These are phyloP conservation scores for Dothideomycetes sp. DNA, from an alignment of 2,329 filamentous ascomycete genomes.

Conservation along the genomic window DNA sequence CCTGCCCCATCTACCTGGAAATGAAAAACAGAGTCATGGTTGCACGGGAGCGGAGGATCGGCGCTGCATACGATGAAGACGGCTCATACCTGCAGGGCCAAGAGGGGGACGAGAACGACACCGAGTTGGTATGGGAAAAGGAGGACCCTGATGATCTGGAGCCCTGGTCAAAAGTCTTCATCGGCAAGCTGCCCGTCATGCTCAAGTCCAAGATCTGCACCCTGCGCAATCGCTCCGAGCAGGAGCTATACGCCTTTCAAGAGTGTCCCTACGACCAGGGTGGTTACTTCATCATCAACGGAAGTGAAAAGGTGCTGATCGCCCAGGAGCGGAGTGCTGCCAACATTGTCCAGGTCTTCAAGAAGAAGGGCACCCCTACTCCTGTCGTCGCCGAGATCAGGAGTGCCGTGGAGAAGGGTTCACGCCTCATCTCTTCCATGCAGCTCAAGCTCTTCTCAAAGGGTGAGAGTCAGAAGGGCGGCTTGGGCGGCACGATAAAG, in stretches of 20 bases:
- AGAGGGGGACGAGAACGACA: constrained; percentile 34
- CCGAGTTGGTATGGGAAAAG: constrained; percentile 34
- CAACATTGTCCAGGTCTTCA: constrained; percentile 98
- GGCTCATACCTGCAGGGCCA: constrained; percentile 38
- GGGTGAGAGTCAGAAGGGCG: constrained; percentile 66
- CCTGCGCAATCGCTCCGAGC: constrained; percentile 69
- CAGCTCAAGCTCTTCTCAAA: constrained; percentile 84
- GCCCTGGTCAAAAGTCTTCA: constrained; percentile 67
- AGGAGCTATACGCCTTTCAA: constrained; percentile 80
- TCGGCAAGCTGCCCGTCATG: constrained; percentile 96
- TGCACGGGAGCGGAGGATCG: constrained; percentile 64
- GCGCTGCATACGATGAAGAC: constrained; percentile 54
- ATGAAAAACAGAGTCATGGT: constrained; percentile 78
- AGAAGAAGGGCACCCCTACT: constrained; percentile 90
- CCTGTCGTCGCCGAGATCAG: constrained; percentile 93
- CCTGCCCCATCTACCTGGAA: constrained; percentile 79
- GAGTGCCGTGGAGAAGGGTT: constrained; percentile 93
- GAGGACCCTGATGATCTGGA: constrained; percentile 21
- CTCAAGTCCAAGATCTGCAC: constrained; percentile 94
- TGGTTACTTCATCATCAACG: constrained; percentile 98
- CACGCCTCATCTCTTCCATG: constrained; percentile 83
- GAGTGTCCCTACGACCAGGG: constrained; percentile 98
- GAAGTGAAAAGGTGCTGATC: constrained; percentile 95
- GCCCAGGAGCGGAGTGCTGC: constrained; percentile 95
- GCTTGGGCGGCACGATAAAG: constrained; percentile 78